A percentile compares a stretch with the other conserved stretches of the same genome.
Conservation (phyloP, 2,329 filamentous ascomycete species). For the Sordariomycetes sp. region DNA sequence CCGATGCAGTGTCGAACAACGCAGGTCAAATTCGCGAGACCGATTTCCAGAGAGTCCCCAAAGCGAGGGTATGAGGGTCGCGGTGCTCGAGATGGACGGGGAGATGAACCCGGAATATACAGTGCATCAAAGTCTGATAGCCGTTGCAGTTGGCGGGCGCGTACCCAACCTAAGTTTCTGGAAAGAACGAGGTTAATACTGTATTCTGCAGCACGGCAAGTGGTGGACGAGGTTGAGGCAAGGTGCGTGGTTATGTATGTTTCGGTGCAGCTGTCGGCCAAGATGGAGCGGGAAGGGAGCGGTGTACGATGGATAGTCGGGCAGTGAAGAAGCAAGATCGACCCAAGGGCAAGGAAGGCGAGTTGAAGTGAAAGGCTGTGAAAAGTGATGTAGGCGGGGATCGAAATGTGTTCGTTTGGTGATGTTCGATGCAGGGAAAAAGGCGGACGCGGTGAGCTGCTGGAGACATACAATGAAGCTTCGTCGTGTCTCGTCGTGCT, state of each 20-base stretch:
- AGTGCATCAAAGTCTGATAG: background rate
- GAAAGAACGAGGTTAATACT: background rate
- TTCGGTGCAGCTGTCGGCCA: background rate
- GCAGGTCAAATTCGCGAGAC: background rate
- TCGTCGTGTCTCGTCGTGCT: background rate
- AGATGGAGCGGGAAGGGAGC: background rate
- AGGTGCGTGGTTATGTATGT: background rate
- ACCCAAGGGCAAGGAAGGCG: background rate
- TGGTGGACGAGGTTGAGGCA: background rate
- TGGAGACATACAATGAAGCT: constrained; percentile 2
- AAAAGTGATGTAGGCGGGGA: no score
- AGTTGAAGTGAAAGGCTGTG: background rate
- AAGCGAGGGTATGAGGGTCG: background rate
- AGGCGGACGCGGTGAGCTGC: background rate
- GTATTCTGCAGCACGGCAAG: background rate
- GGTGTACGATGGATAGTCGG: background rate
- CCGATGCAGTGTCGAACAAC: background rate
- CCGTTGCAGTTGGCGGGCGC: background rate
- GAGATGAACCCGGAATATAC: background rate
- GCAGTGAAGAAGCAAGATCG: background rate
- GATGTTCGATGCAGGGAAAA: background rate
- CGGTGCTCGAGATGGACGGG: background rate
- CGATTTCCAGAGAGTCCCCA: background rate
- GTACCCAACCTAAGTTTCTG: background rate
- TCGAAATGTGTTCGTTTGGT: no score